These are phyloP conservation scores for Histomonas meleagridis DNA, from an alignment of 208 protist species.

Conservation along the genomic window DNA sequence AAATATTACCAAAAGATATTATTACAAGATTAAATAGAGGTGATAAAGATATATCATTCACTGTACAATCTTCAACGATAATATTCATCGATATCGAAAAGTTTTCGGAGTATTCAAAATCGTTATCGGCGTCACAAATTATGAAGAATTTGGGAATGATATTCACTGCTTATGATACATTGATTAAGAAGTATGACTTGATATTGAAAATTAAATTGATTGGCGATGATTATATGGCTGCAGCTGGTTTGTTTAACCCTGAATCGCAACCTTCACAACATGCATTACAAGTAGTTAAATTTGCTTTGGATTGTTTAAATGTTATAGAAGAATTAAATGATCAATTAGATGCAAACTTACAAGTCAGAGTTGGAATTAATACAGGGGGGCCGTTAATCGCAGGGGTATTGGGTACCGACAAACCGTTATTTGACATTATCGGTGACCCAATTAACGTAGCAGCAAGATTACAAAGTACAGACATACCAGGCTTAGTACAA, in stretches of 20 bases:
- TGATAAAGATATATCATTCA: neutral
- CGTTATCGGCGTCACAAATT: neutral
- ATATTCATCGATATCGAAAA: conserved; percentile 4
- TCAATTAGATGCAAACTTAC: neutral
- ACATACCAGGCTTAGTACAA: neutral
- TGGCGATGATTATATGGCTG: conserved; percentile 26
- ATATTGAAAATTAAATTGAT: conserved; percentile 13
- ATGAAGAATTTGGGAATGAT: neutral
- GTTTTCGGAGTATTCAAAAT: neutral
- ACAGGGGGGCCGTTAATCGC: neutral
- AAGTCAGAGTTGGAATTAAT: conserved; percentile 14
- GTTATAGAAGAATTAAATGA: conserved; percentile 28
- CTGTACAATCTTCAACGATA: neutral
- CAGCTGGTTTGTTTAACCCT: neutral
- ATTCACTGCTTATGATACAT: conserved; percentile 12
- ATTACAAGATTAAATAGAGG: conserved; percentile 4
- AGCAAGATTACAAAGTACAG: neutral
- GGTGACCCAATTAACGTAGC: conserved; percentile 32
- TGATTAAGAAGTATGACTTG: neutral
- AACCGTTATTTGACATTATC: conserved; percentile 28
- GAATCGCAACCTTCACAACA: neutral
- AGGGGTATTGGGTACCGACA: conserved; percentile 17
- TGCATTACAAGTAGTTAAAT: neutral
- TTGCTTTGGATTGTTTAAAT: neutral
- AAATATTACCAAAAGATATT: conserved; percentile 25